Evolutionary conservation across 2,329 filamentous ascomycete species (phyloP).

Genomic region (Dactylellina haptotyla): DNA sequence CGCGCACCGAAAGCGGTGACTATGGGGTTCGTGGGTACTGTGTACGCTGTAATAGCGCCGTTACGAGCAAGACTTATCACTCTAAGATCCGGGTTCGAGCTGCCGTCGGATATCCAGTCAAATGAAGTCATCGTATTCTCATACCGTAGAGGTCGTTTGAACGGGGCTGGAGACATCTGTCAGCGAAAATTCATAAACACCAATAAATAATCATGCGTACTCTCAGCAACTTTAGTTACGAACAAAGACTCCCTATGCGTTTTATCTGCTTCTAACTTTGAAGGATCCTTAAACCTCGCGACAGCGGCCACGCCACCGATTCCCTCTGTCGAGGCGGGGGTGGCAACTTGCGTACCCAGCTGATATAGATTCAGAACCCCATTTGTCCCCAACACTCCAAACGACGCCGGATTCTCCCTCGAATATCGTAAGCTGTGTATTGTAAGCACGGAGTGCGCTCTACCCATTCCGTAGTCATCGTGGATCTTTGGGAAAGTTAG

Average conservation of each 20-base stretch:
- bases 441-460: constrained; percentile 39
- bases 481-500: constrained; percentile 54
- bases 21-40: constrained; percentile 40
- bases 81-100: constrained; percentile 26
- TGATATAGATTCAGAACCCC: constrained; percentile 57
- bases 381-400: constrained; percentile 56
- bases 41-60: constrained; percentile 50
- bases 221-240: constrained; percentile 56
- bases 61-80: constrained; percentile 54
- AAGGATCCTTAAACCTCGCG: constrained; percentile 49
- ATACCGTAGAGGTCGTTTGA: constrained; percentile 42
- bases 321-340: constrained; percentile 43
- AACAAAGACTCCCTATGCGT: constrained; percentile 51
- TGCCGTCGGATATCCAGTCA: constrained; percentile 57
- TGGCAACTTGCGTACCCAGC: constrained; percentile 45
- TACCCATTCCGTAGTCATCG: constrained; percentile 53
- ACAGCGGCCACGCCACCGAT: constrained; percentile 49
- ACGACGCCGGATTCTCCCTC: constrained; percentile 55
- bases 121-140: constrained; percentile 56
- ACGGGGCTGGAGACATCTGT: constrained; percentile 20
- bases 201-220: constrained; percentile 1
- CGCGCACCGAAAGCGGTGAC: constrained; percentile 39
- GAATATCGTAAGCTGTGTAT: constrained; percentile 57
- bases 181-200: neutral
- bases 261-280: constrained; percentile 44